Evolutionary conservation across 768 basidiomycete genomes (phyloP).

Genomic region (Suillus decipiens): DNA sequence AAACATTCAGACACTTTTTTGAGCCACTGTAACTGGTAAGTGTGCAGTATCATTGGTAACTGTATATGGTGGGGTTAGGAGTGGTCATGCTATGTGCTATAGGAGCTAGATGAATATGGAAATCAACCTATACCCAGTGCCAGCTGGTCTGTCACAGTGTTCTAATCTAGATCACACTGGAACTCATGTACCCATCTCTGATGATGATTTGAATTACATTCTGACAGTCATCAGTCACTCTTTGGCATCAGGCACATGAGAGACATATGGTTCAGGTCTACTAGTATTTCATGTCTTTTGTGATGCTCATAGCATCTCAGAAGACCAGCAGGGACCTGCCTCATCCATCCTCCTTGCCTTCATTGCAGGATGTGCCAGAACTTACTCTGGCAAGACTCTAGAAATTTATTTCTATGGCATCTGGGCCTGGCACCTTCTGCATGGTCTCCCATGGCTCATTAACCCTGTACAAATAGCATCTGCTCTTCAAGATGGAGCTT

Average conservation of each 20-base stretch:
- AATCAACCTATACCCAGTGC: too few relatives aligned
- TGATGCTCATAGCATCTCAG: background rate
- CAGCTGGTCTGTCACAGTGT: too few relatives aligned
- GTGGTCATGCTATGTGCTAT: too few relatives aligned
- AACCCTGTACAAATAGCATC: background rate
- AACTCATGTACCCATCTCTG: background rate
- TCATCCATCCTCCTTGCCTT: background rate
- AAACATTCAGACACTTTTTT: too few relatives aligned
- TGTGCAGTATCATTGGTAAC: too few relatives aligned
- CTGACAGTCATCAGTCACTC: background rate
- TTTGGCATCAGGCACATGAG: accelerated
- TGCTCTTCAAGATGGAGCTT: background rate
- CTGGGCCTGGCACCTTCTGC: background rate
- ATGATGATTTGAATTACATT: background rate
- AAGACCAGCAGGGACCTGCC: background rate
- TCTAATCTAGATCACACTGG: background rate
- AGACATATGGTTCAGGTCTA: background rate
- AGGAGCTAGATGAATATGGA: too few relatives aligned
- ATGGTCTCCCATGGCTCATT: background rate
- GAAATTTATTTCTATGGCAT: background rate
- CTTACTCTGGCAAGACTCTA: background rate
- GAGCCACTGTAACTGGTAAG: too few relatives aligned
- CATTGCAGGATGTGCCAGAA: background rate
- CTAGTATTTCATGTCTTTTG: background rate
- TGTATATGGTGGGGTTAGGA: too few relatives aligned